These are phyloP conservation scores for Pythium periplocum DNA, from an alignment of 352 stramenopile genomes.

Conservation along the genomic window DNA sequence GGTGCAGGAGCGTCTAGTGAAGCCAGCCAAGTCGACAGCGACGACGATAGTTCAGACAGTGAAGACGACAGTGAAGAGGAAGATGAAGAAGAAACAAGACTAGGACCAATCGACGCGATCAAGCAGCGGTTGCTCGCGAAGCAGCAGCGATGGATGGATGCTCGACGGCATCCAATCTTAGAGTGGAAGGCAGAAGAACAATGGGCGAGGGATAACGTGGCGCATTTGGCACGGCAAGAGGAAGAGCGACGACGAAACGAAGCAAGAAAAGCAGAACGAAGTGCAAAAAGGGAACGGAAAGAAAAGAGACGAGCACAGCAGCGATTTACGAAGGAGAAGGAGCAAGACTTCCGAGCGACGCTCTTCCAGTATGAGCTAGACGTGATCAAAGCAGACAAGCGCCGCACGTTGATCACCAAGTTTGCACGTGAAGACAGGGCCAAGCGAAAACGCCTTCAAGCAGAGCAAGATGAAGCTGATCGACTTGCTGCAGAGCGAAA, in stretches of 20 bases:
- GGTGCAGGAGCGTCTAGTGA: slow-evolving; percentile 12
- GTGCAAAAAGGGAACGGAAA: slow-evolving; percentile 33
- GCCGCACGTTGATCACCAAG: slow-evolving; percentile 32
- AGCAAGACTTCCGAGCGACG: slow-evolving; percentile 35
- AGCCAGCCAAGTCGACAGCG: slow-evolving; percentile 15
- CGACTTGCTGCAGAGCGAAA: background rate
- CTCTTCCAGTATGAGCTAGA: slow-evolving; percentile 40
- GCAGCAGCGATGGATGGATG: slow-evolving; percentile 35
- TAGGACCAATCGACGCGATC: slow-evolving; percentile 14
- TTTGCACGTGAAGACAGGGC: slow-evolving; percentile 39
- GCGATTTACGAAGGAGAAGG: slow-evolving; percentile 40
- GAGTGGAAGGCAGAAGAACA: slow-evolving; percentile 42
- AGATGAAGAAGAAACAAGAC: slow-evolving; percentile 28
- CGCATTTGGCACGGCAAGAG: slow-evolving; percentile 20
- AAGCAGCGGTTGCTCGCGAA: slow-evolving; percentile 21
- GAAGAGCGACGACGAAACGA: slow-evolving; percentile 18
- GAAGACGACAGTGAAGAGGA: slow-evolving; percentile 33
- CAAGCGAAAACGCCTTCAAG: slow-evolving; percentile 15
- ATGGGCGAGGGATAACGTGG: slow-evolving; percentile 37
- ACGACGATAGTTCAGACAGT: slow-evolving; percentile 17
- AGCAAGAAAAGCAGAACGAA: slow-evolving; percentile 19
- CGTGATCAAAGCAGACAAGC: slow-evolving; percentile 38
- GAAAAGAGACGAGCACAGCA: slow-evolving; percentile 38
- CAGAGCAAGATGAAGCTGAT: slow-evolving; percentile 6
- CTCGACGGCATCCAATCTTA: slow-evolving; percentile 35